Evolutionary conservation across 441 rosid species (phyloP).

Genomic region (Mallotus japonicus): DNA sequence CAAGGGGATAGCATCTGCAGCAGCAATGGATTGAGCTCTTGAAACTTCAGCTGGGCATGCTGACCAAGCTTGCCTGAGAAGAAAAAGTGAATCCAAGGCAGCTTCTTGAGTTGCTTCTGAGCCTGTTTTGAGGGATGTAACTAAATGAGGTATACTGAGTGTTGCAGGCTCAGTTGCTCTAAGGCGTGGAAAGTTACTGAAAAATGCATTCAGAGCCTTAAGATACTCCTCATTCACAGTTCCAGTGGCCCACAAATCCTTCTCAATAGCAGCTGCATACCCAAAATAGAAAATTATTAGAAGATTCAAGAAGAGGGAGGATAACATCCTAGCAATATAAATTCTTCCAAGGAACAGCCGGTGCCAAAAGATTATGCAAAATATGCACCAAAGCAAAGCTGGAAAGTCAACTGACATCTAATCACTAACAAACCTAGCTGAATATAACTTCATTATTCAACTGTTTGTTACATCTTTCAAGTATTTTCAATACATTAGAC

Average conservation of each 20-base stretch:
- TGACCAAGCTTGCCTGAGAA: conserved; percentile 99
- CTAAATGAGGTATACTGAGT: conserved; percentile 95
- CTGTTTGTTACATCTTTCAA: neutral
- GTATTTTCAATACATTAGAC: conserved; percentile 6
- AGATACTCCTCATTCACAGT: conserved; percentile 96
- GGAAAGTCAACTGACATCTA: conserved; percentile 6
- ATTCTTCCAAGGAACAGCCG: conserved; percentile 11
- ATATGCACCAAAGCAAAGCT: conserved; percentile 9
- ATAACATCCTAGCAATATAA: conserved; percentile 5
- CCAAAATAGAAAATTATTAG: conserved; percentile 21
- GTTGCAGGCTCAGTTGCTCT: conserved; percentile 99
- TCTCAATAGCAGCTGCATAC: conserved; percentile 96
- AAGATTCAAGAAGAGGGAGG: conserved; percentile 8
- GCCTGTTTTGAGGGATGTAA: conserved; percentile 89
- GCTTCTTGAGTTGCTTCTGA: conserved; percentile 99
- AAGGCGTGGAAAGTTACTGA: conserved; percentile 97
- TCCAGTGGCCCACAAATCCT: conserved; percentile 98
- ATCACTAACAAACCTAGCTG: neutral
- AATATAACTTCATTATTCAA: neutral
- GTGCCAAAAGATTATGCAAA: conserved; percentile 1
- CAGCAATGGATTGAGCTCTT: conserved; percentile 94
- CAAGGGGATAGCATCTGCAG: conserved; percentile 98
- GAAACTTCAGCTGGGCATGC: conserved; percentile 99
- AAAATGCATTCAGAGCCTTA: conserved; percentile 85
- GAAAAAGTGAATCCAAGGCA: conserved; percentile 91